Evolutionary conservation across 306 rosid species (phyloP), one percentile per base, ranked within the genome.

Genomic region (Trifolium fragiferum): DNA sequence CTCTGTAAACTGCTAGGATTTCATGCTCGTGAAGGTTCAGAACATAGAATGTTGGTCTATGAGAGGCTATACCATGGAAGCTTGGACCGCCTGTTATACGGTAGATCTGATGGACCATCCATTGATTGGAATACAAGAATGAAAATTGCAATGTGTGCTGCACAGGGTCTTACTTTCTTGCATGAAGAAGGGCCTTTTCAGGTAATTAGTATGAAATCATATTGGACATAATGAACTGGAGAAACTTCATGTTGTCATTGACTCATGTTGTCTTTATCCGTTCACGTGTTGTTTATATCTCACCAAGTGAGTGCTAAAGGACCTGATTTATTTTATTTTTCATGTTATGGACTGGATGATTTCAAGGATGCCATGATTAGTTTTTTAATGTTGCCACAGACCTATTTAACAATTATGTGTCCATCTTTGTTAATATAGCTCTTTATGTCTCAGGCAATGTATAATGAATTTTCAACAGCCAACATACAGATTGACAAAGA

Each of bases 181-280:
- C 99, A 95, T 44, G 99, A 95, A 84, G 99, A 95, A 86, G 99
- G 99, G 57, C 99, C 99, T 77, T 95, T 95, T 85, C 99, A 95
- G 99, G 99, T 95, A 76, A 82, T 66, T 70, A 59, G 37, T 9
- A 16, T 21, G 40, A 66, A 27, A 58, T n/a, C 54, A 33, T 35
- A 47, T 49, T 57, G 51, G 25, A 76, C 37, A 38, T 46, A 18
- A 15, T 71, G 16, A 38, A 40, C 59, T 64, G 50, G 43, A 51
- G 37, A 61, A 70, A 6, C 30, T 27, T 30, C 11, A 6, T 53
- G 20, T 20, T 21, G 32, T 80, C 74, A 7, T 37, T 37, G 10
- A 37, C 40, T 37, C 40, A n/a, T 32, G 60, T 65, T 53, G 49
- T 76, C 47, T 18, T 70, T 74, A 49, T 43, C n/a, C 20, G 18